Evolutionary conservation across 441 rosid genomes (phyloP).

Genomic region (Euphorbia celastroides): DNA sequence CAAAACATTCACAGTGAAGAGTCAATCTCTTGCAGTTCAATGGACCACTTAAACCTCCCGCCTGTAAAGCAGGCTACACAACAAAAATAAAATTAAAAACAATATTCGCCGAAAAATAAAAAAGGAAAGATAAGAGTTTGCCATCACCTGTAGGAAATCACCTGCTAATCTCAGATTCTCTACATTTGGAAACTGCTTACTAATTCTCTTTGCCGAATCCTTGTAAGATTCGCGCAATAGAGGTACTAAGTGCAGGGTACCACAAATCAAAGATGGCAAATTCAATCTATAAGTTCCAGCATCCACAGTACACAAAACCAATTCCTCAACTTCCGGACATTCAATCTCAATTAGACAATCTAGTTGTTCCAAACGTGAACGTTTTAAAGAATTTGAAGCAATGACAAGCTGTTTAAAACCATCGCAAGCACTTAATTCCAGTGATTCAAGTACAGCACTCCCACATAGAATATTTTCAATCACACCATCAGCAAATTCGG

Average conservation of each 20-base stretch:
- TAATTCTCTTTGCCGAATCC: neutral
- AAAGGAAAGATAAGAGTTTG: too few species aligned
- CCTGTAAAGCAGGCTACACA: neutral
- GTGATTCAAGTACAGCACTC: neutral
- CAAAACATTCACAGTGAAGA: neutral
- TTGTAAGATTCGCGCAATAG: neutral
- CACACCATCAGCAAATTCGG: neutral
- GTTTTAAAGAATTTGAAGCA: neutral
- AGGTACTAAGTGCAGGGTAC: neutral
- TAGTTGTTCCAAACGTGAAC: neutral
- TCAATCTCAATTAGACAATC: neutral
- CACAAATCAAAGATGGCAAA: neutral
- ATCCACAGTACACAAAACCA: neutral
- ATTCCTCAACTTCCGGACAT: neutral
- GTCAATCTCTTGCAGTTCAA: neutral
- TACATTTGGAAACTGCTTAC: neutral
- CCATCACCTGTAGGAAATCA: neutral
- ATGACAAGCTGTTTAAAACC: neutral
- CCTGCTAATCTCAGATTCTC: neutral
- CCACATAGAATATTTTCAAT: neutral
- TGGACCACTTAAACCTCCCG: neutral
- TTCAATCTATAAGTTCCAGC: neutral
- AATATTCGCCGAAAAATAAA: neutral
- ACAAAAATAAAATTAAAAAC: neutral
- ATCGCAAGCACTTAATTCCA: neutral